Evolutionary conservation across 2,329 filamentous ascomycete species (phyloP), one percentile per base, ranked within the genome.

Genomic region (Pseudopithomyces chartarum): DNA sequence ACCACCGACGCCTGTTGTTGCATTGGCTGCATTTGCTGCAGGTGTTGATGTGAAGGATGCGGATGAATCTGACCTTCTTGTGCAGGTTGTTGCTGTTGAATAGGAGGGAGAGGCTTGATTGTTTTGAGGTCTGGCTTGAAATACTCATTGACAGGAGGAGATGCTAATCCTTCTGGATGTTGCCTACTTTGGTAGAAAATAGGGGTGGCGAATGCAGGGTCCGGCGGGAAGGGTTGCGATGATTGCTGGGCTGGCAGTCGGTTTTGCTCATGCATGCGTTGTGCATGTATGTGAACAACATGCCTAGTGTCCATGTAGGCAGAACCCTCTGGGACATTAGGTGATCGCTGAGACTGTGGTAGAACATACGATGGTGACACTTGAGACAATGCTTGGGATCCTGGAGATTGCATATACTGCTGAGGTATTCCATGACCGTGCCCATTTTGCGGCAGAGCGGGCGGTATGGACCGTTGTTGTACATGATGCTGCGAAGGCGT

Each of bases 141-240:
- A 45, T 70, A 70, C n/a, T 65, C 67, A 39, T 56, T 65, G 8
- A 59, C 49, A 40, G 63, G 62, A 42, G 59, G 57, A 13, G 53
- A 57, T 36, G n/a, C 17, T 52, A 58, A 34, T 50, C 47, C 43
- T 23, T 40, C 52, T 64, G 61, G 26, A 39, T 56, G 47, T 6
- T 52, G 48, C 46, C 53, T 34, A 40, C 23, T 17, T 13, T 62
- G 59, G 44, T 61, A 40, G 26, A 43, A 46, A 15, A 2, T 22
- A 2, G 15, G 17, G 1, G 23, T 6, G 13, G 38, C 23, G n/a
- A 33, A 23, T n/a, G 57, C 52, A 33, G 38, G n/a, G 33, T 22
- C 22, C 22, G 48, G 10, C 33, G 17, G 38, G 19, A 50, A 13
- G 45, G 33, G 40, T 50, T 59, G 59, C 50, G 47, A 44, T 6